Percentiles rank a stretch among this genome's conserved stretches.
These are phyloP conservation scores for Talaromyces adpressus DNA, from an alignment of 495 filamentous ascomycete genomes.

Conservation along the genomic window DNA sequence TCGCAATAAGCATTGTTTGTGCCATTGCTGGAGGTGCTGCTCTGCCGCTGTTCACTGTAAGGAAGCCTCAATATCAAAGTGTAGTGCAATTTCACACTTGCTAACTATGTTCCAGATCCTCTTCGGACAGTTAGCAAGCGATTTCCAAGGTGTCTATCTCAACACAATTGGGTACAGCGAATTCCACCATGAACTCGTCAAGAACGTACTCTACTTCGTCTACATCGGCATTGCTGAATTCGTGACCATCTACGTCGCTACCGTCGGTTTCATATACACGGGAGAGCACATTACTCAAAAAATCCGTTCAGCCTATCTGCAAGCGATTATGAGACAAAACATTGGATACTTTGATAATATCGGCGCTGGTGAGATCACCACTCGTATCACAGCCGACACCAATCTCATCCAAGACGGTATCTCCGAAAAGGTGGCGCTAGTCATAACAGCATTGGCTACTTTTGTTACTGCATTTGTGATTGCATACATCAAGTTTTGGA, in stretches of 20 bases:
- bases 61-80: too few species aligned
- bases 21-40: slow-evolving; percentile 75
- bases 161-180: slow-evolving; percentile 35
- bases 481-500: slow-evolving; percentile 80
- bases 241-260: slow-evolving; percentile 69
- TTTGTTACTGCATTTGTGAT: slow-evolving; percentile 88
- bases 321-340: slow-evolving; percentile 81
- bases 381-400: slow-evolving; percentile 84
- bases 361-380: slow-evolving; percentile 88
- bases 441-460: slow-evolving; percentile 64
- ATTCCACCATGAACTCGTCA: slow-evolving; percentile 54
- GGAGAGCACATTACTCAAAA: slow-evolving; percentile 84
- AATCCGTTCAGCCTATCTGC: slow-evolving; percentile 77
- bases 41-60: slow-evolving; percentile 79
- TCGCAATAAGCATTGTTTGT: slow-evolving; percentile 55
- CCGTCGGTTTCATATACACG: slow-evolving; percentile 87
- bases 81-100: neutral
- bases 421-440: slow-evolving; percentile 78
- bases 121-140: slow-evolving; percentile 68
- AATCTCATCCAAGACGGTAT: slow-evolving; percentile 85
- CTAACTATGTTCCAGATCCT: slow-evolving; percentile 37
- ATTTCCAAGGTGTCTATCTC: slow-evolving; percentile 59
- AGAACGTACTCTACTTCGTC: slow-evolving; percentile 78
- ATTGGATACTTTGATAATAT: slow-evolving; percentile 90
- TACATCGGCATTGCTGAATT: slow-evolving; percentile 88